Evolutionary conservation across 169 alveolate genomes (phyloP), one percentile per base, ranked within the genome.

Genomic region (Plasmodium coatneyi): DNA sequence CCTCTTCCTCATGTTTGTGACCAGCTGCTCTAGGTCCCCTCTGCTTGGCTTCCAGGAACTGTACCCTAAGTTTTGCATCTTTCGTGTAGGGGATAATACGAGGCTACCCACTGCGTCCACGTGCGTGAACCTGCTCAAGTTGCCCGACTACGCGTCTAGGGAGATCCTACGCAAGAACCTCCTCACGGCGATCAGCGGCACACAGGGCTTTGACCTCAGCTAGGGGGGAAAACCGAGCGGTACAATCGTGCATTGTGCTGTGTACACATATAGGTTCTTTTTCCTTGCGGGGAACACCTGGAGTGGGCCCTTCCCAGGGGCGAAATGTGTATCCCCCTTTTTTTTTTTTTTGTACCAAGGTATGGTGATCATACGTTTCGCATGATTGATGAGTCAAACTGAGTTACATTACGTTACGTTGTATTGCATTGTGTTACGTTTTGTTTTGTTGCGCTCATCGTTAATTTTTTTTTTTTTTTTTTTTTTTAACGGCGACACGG

Each of bases 81-180:
- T 97, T 56, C 94, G 98, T 12, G 99, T 98, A 12, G 95, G 97
- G 16, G 99, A 98, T 56, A 66, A 89, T 71, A 94, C 95, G 56
- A 96, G 99, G 46, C 94, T 99, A 49, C 99, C 99, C 9, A 98
- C 99, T 56, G 98, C 99, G 2, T 97, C 99, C 46, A 99, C 99
- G 71, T 99, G 99, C 87, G 98, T 98, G 80, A 99, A 99, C 95
- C 96, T 98, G 82, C 96, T 99, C 70, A 98, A 98, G 89, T 95
- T 99, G 32, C 99, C 99, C 1, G 98, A 98, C 87, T 99, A 98
- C 92, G 76, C 89, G 46, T 86, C 97, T 89, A 95, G 96, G 71
- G 96, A 96, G 71, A 82, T 93, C 10, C 87, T 98, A 82, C 95
- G 95, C 93, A 94, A 95, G 70, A 97, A 97, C 82, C 94, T 98